Percentiles rank a stretch among this genome's conserved stretches.
Evolutionary conservation across 1,284 basidiomycete genomes (phyloP).

Genomic region (Cutaneotrichosporon mucoides): DNA sequence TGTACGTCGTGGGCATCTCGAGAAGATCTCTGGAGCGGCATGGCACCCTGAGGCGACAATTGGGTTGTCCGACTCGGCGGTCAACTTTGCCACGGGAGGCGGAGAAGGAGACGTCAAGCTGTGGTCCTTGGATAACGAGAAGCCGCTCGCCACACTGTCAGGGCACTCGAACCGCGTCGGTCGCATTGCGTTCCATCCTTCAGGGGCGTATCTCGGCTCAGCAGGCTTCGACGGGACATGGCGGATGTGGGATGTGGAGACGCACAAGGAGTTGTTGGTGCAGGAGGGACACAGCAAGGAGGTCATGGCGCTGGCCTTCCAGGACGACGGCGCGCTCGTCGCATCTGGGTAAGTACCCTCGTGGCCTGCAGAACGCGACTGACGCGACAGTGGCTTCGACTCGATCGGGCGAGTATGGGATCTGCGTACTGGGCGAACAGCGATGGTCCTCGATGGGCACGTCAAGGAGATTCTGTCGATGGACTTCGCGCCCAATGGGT

Average conservation of each 20-base stretch:
- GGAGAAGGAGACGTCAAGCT: slow-evolving; percentile 80
- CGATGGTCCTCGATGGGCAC: slow-evolving; percentile 98
- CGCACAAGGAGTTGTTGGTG: slow-evolving; percentile 71
- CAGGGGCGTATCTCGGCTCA: slow-evolving; percentile 84
- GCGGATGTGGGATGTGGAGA: slow-evolving; percentile 90
- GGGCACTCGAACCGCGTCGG: slow-evolving; percentile 90
- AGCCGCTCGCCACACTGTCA: slow-evolving; percentile 72
- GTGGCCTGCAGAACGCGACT: background rate
- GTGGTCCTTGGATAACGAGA: slow-evolving; percentile 73
- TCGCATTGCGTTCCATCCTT: slow-evolving; percentile 92
- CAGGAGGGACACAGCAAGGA: slow-evolving; percentile 98
- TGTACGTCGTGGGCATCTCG: slow-evolving; percentile 74
- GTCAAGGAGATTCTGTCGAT: slow-evolving; percentile 89
- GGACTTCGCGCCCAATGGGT: slow-evolving; percentile 94
- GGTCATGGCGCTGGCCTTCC: slow-evolving; percentile 92
- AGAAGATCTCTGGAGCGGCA: slow-evolving; percentile 89
- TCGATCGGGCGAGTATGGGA: slow-evolving; percentile 98
- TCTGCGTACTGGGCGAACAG: slow-evolving; percentile 85
- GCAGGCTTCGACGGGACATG: slow-evolving; percentile 99
- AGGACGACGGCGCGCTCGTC: slow-evolving; percentile 86
- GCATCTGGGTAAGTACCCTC: slow-evolving; percentile 72
- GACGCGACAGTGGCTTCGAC: slow-evolving; percentile 71
- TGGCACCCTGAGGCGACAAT: slow-evolving; percentile 96
- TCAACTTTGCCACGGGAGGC: slow-evolving; percentile 87
- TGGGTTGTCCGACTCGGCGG: slow-evolving; percentile 61